Conservation (phyloP, 805 yeast species). For the Suhomyces canberraensis region DNA sequence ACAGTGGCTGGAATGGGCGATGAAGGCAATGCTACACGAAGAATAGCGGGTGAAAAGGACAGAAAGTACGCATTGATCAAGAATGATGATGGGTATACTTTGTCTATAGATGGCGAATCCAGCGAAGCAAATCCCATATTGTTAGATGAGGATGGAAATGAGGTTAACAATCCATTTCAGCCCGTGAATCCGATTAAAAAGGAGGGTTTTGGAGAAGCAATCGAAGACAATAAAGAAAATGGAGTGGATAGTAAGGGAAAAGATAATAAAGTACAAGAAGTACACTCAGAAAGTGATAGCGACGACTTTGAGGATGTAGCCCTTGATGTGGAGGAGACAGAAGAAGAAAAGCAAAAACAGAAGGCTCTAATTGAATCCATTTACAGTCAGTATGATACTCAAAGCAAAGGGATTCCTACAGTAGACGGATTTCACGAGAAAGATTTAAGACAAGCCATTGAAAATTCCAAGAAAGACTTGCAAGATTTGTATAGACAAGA, state of each 20-base stretch:
- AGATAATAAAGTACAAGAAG: neutral
- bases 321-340: slow-evolving; percentile 18
- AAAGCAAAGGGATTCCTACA: neutral
- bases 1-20: slow-evolving; percentile 76
- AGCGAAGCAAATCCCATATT: slow-evolving; percentile 46
- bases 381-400: slow-evolving; percentile 25
- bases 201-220: slow-evolving; percentile 1
- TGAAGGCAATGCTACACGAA: slow-evolving; percentile 44
- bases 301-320: slow-evolving; percentile 24
- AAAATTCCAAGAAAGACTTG: slow-evolving; percentile 44
- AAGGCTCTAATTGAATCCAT: slow-evolving; percentile 36
- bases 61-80: slow-evolving; percentile 70
- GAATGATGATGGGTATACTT: slow-evolving; percentile 81
- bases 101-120: slow-evolving; percentile 50
- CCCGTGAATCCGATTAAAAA: neutral
- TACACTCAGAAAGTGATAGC: neutral
- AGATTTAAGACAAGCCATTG: slow-evolving; percentile 47
- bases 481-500: slow-evolving; percentile 24
- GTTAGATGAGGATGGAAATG: slow-evolving; percentile 42
- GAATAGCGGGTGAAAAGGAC: slow-evolving; percentile 83
- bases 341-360: slow-evolving; percentile 25
- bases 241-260: neutral
- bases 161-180: slow-evolving; percentile 3
- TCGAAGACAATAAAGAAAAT: slow-evolving; percentile 1
- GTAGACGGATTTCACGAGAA: slow-evolving; percentile 22